These are phyloP conservation scores for Schizophyllum amplum DNA, from an alignment of 1,284 basidiomycete species.

Conservation along the genomic window DNA sequence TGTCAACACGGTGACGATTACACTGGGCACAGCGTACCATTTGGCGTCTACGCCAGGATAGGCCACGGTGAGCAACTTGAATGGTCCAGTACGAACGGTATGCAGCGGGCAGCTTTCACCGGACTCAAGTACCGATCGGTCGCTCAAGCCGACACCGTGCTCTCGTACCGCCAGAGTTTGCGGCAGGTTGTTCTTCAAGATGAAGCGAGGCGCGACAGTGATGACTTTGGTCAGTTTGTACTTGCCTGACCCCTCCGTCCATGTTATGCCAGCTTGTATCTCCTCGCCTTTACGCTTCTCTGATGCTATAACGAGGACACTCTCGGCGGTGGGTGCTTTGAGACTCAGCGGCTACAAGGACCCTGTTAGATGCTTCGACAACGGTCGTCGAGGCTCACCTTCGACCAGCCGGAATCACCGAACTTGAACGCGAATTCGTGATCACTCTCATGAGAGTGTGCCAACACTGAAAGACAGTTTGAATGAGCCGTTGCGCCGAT, in stretches of 20 bases:
- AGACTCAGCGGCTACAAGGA: conserved; percentile 63
- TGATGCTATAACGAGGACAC: conserved; percentile 72
- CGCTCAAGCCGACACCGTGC: conserved; percentile 66
- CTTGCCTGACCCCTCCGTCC: conserved; percentile 90
- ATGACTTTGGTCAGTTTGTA: conserved; percentile 96
- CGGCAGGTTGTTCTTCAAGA: conserved; percentile 78
- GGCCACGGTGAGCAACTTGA: conserved; percentile 76
- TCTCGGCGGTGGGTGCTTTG: conserved; percentile 89
- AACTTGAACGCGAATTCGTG: conserved; percentile 83
- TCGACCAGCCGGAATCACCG: conserved; percentile 90
- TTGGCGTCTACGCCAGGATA: conserved; percentile 78
- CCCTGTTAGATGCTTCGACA: not conserved
- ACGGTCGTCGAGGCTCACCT: conserved; percentile 35
- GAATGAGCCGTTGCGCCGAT: not conserved
- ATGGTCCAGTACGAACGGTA: conserved; percentile 56
- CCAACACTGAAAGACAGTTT: conserved; percentile 66
- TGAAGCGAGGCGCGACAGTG: conserved; percentile 85
- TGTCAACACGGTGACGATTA: conserved; percentile 1
- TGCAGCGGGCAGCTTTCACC: conserved; percentile 69
- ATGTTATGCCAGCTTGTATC: conserved; percentile 85
- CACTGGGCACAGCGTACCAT: conserved; percentile 49
- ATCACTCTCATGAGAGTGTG: conserved; percentile 76
- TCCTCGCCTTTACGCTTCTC: conserved; percentile 67
- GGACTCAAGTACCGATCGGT: conserved; percentile 59
- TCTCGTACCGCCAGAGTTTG: conserved; percentile 79